Evolutionary conservation across 306 rosid species (phyloP).

Genomic region (Cicer bijugum): DNA sequence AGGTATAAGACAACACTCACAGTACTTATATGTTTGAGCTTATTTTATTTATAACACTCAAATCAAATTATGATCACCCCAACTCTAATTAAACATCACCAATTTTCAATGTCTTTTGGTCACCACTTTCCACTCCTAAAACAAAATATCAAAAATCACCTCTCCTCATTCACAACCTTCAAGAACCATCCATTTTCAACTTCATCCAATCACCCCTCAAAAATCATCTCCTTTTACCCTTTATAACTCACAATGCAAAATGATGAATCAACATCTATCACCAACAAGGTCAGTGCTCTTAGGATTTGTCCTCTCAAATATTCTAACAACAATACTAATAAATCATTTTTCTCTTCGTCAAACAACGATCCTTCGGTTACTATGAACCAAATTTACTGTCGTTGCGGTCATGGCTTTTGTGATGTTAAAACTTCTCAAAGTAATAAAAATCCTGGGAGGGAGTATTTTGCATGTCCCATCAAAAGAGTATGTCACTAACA

Average conservation of each 20-base stretch:
- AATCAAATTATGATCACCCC: no score
- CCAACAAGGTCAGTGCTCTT: neutral
- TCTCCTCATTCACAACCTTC: neutral
- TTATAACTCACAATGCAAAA: neutral
- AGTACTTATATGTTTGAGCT: no score
- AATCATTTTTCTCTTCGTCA: no score
- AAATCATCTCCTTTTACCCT: neutral
- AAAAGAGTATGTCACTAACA: conserved; percentile 42
- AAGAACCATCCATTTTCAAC: neutral
- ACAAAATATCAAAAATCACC: neutral
- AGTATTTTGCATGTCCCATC: conserved; percentile 55
- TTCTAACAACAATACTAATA: neutral
- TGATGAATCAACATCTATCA: neutral
- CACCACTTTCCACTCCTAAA: no score
- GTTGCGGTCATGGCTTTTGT: conserved; percentile 49
- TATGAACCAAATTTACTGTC: conserved; percentile 33
- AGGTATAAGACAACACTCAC: no score
- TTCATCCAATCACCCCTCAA: neutral
- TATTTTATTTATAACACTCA: no score
- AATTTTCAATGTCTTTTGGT: no score
- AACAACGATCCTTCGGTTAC: neutral
- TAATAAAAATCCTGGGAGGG: conserved; percentile 11
- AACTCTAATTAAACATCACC: no score
- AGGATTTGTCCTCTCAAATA: neutral
- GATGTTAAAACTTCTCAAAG: neutral